These are phyloP conservation scores for Saturnispora besseyi DNA, from an alignment of 805 yeast genomes.

Conservation along the genomic window DNA sequence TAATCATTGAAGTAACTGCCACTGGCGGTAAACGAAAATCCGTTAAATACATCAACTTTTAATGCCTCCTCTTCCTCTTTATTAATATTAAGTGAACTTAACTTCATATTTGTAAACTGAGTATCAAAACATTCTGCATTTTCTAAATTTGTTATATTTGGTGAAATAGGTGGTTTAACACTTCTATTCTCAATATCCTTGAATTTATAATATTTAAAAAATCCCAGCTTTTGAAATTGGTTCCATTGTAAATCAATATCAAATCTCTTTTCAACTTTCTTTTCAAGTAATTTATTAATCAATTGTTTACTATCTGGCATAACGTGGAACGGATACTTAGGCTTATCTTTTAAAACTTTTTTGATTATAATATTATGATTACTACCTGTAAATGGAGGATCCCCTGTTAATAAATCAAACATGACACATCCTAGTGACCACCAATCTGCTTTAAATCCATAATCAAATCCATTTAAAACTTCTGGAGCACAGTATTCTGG, in stretches of 20 bases:
- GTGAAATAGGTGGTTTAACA: slow-evolving; percentile 63
- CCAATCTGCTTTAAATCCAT: slow-evolving; percentile 76
- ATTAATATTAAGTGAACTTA: slow-evolving; percentile 12
- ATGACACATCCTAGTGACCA: slow-evolving; percentile 82
- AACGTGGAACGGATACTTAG: slow-evolving; percentile 60
- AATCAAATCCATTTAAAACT: slow-evolving; percentile 64
- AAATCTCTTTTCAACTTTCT: slow-evolving; percentile 55
- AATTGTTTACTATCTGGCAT: slow-evolving; percentile 72
- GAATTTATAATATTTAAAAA: slow-evolving; percentile 72
- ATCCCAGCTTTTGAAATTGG: slow-evolving; percentile 50
- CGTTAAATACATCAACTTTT: slow-evolving; percentile 27
- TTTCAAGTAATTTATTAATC: slow-evolving; percentile 52
- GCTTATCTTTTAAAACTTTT: slow-evolving; percentile 57
- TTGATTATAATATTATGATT: slow-evolving; percentile 64
- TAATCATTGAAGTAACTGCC: slow-evolving; percentile 29
- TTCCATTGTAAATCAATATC: slow-evolving; percentile 46
- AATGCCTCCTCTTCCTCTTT: background rate
- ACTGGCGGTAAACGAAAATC: slow-evolving; percentile 38
- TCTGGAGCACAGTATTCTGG: slow-evolving; percentile 89
- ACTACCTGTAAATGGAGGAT: slow-evolving; percentile 81
- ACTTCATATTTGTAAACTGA: slow-evolving; percentile 58
- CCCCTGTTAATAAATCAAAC: slow-evolving; percentile 71
- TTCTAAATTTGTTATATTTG: slow-evolving; percentile 64
- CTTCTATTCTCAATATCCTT: slow-evolving; percentile 37
- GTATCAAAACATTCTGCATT: slow-evolving; percentile 72